A percentile compares a stretch with the other conserved stretches of the same genome.
phyloP scores from a whole-genome alignment of 805 yeast species.

The Schizosaccharomyces octosporus region DNA sequence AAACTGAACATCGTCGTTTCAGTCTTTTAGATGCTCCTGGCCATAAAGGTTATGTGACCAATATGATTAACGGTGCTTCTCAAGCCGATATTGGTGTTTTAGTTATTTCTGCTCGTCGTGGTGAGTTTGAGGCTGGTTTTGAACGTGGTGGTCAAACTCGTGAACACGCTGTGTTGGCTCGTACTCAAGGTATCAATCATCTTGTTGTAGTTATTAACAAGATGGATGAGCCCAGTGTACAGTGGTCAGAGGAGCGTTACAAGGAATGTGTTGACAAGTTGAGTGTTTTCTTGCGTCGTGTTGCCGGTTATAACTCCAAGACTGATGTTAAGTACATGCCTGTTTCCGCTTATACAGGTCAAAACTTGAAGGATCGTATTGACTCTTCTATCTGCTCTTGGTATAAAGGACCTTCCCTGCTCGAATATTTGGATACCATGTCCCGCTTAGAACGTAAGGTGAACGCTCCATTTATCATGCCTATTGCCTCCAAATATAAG shows the following conservation, averaged over 20 bases:
- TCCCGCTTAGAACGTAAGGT: slow-evolving; percentile 61
- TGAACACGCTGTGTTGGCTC: slow-evolving; percentile 85
- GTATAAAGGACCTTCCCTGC: slow-evolving; percentile 79
- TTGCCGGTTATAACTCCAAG: slow-evolving; percentile 66
- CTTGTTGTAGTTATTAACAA: slow-evolving; percentile 79
- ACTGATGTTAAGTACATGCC: slow-evolving; percentile 85
- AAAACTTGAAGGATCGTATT: slow-evolving; percentile 77
- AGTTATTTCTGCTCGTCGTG: slow-evolving; percentile 94
- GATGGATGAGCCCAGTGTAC: slow-evolving; percentile 96
- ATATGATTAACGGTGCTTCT: slow-evolving; percentile 99
- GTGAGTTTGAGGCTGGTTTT: slow-evolving; percentile 97
- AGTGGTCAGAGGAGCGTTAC: slow-evolving; percentile 88
- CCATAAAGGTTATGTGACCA: slow-evolving; percentile 94
- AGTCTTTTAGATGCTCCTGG: slow-evolving; percentile 98
- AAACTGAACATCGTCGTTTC: slow-evolving; percentile 92
- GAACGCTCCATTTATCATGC: slow-evolving; percentile 93
- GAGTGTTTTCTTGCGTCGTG: slow-evolving; percentile 43
- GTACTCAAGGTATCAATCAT: slow-evolving; percentile 70
- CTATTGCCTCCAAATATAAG: slow-evolving; percentile 80
- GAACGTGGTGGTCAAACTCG: slow-evolving; percentile 98
- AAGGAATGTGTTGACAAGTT: slow-evolving; percentile 82
- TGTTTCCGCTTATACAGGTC: slow-evolving; percentile 93
- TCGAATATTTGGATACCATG: slow-evolving; percentile 72
- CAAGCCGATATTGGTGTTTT: slow-evolving; percentile 97
- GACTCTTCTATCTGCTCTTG: slow-evolving; percentile 53